phyloP scores from a whole-genome alignment of 306 rosid genomes.

The Pachyrhizus erosus region DNA sequence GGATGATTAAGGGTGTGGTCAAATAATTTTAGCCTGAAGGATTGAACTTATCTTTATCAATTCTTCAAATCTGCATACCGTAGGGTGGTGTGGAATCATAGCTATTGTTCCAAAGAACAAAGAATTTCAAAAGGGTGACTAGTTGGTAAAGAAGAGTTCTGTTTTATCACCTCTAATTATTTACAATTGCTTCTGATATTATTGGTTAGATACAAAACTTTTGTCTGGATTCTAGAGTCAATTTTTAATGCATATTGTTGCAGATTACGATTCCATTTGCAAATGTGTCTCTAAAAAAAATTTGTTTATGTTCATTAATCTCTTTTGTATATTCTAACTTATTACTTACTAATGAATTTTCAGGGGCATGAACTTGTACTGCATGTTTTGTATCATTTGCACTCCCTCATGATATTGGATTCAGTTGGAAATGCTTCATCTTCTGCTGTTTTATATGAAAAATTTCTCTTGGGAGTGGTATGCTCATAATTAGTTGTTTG shows the following conservation, averaged over 20 bases:
- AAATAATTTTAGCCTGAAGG: not conserved
- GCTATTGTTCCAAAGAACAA: slow-evolving; percentile 11
- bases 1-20: not conserved
- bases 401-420: slow-evolving; percentile 62
- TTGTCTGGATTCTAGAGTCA: slow-evolving; percentile 10
- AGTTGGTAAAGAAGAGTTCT: not conserved
- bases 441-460: slow-evolving; percentile 74
- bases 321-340: slow-evolving; percentile 37
- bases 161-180: not conserved
- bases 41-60: not conserved
- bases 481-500: slow-evolving; percentile 46
- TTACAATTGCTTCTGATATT: not conserved
- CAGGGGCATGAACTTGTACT: slow-evolving; percentile 97
- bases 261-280: slow-evolving; percentile 1
- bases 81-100: not conserved
- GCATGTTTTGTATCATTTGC: slow-evolving; percentile 88
- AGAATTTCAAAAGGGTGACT: slow-evolving; percentile 4
- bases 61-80: slow-evolving; percentile 17
- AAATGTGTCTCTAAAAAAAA: not conserved
- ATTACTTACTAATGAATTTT: slow-evolving; percentile 42
- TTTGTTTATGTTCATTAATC: slow-evolving; percentile 29
- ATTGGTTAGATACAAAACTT: not conserved
- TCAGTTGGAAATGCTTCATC: slow-evolving; percentile 65
- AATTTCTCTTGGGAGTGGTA: slow-evolving; percentile 90
- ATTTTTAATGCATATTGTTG: slow-evolving; percentile 25